These are phyloP conservation scores for Athelia sp. DNA, from an alignment of 1,284 basidiomycete genomes.

Conservation along the genomic window DNA sequence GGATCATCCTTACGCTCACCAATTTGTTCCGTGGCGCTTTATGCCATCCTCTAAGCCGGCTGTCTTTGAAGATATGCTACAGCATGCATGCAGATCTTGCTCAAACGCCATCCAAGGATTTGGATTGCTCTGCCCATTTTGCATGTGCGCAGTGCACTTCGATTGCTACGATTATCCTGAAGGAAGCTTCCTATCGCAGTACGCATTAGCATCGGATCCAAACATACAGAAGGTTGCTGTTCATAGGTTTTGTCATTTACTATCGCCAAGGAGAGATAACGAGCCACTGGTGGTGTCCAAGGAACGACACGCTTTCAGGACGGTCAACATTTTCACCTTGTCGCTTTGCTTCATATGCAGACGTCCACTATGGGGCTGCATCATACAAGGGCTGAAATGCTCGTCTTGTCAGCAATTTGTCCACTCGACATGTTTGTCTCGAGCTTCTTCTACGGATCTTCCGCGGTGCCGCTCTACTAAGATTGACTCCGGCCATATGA, in stretches of 20 bases:
- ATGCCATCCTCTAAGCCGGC: conserved; percentile 19
- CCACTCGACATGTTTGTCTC: conserved; percentile 51
- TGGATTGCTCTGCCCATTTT: conserved; percentile 61
- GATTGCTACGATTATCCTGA: conserved; percentile 70
- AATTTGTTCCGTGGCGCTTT: conserved; percentile 68
- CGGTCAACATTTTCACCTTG: conserved; percentile 67
- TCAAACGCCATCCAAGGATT: conserved; percentile 46
- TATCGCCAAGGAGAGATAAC: conserved; percentile 26
- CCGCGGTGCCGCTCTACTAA: conserved; percentile 32
- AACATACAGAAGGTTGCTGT: conserved; percentile 52
- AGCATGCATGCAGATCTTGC: conserved; percentile 52
- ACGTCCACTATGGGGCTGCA: conserved; percentile 68
- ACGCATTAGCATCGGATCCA: conserved; percentile 38
- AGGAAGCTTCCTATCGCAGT: conserved; percentile 53
- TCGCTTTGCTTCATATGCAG: conserved; percentile 64
- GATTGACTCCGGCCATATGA: conserved; percentile 42
- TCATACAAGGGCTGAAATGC: conserved; percentile 62
- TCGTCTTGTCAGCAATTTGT: conserved; percentile 54
- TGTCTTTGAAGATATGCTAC: conserved; percentile 30
- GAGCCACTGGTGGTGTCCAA: conserved; percentile 19
- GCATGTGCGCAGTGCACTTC: conserved; percentile 61
- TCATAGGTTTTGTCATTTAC: conserved; percentile 51
- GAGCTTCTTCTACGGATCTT: conserved; percentile 16
- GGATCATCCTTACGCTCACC: conserved; percentile 45
- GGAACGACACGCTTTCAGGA: conserved; percentile 44